A percentile compares a stretch with the other conserved stretches of the same genome.
Conservation (phyloP, 2,329 filamentous ascomycete species). For the Claviceps sp. region DNA sequence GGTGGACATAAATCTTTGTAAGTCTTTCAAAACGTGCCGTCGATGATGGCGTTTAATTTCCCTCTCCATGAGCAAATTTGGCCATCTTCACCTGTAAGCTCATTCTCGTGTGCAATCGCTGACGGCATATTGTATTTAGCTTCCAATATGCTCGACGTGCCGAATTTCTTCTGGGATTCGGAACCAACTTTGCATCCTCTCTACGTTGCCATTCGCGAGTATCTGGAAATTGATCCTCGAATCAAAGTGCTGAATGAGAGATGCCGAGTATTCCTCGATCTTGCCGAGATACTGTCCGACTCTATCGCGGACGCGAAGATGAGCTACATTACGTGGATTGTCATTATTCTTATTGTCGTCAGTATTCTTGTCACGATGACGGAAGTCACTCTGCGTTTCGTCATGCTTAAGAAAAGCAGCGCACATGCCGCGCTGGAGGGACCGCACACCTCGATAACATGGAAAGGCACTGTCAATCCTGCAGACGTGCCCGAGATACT, state of each 20-base stretch:
- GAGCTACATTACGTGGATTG: slow-evolving; percentile 94
- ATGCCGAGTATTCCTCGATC: slow-evolving; percentile 88
- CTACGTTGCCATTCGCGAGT: slow-evolving; percentile 88
- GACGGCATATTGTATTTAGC: slow-evolving; percentile 35
- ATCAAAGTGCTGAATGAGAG: slow-evolving; percentile 96
- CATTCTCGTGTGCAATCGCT: neutral
- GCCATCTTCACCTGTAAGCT: neutral
- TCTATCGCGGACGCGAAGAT: slow-evolving; percentile 89
- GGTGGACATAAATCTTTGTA: slow-evolving; percentile 95
- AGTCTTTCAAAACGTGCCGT: slow-evolving; percentile 20
- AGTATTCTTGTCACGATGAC: slow-evolving; percentile 84
- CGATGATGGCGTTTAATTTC: neutral
- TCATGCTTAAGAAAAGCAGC: slow-evolving; percentile 39
- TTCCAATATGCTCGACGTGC: slow-evolving; percentile 89
- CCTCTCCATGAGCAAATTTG: too few relatives aligned
- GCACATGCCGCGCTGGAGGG: slow-evolving; percentile 8
- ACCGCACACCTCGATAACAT: slow-evolving; percentile 7
- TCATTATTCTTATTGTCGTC: slow-evolving; percentile 84
- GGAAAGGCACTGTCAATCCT: slow-evolving; percentile 7
- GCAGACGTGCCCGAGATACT: slow-evolving; percentile 9
- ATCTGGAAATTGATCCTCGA: slow-evolving; percentile 90
- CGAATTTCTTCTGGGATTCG: slow-evolving; percentile 97
- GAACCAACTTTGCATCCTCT: slow-evolving; percentile 91
- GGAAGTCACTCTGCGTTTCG: slow-evolving; percentile 79
- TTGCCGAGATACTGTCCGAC: slow-evolving; percentile 89